Percentiles rank a stretch among this genome's conserved stretches.
Evolutionary conservation across 1,139 yeast species (phyloP).

Genomic region (Kodamaea sp.): DNA sequence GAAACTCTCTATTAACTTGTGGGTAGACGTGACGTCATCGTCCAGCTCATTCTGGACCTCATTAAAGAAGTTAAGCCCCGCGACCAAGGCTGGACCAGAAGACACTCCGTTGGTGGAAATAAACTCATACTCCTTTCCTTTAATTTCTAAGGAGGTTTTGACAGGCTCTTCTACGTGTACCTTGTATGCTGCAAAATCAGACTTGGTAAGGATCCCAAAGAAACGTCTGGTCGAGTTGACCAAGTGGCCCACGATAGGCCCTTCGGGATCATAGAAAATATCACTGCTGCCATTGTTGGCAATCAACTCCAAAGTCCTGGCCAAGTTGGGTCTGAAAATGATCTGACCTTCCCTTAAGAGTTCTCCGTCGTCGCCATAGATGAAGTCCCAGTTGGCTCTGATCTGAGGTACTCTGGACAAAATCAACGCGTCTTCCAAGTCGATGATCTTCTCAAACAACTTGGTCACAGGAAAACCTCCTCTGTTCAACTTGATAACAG

Average conservation of each 20-base stretch:
- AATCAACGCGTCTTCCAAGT: constrained; percentile 25
- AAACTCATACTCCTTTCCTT: constrained; percentile 52
- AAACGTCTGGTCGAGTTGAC: constrained; percentile 43
- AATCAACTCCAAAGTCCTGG: constrained; percentile 64
- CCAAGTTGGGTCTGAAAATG: constrained; percentile 59
- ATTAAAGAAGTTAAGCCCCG: constrained; percentile 66
- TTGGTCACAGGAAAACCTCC: constrained; percentile 64
- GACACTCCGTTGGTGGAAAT: constrained; percentile 77
- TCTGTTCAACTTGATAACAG: constrained; percentile 69
- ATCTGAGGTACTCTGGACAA: constrained; percentile 29
- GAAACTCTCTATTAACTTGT: constrained; percentile 79
- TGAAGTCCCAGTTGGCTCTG: constrained; percentile 55
- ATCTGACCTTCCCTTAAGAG: constrained; percentile 56
- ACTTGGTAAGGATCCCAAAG: constrained; percentile 62
- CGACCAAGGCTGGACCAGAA: constrained; percentile 77
- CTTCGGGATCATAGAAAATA: constrained; percentile 79
- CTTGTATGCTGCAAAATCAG: constrained; percentile 66
- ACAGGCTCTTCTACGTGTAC: constrained; percentile 61
- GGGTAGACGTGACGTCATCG: constrained; percentile 56
- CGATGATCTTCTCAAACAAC: constrained; percentile 41
- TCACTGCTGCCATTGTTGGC: constrained; percentile 77
- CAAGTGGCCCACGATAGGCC: constrained; percentile 65
- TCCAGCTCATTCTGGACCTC: constrained; percentile 8
- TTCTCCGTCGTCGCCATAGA: constrained; percentile 37
- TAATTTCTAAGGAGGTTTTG: constrained; percentile 28